phyloP scores from a whole-genome alignment of 2,329 filamentous ascomycete genomes.

The Pseudopithomyces maydicus region DNA sequence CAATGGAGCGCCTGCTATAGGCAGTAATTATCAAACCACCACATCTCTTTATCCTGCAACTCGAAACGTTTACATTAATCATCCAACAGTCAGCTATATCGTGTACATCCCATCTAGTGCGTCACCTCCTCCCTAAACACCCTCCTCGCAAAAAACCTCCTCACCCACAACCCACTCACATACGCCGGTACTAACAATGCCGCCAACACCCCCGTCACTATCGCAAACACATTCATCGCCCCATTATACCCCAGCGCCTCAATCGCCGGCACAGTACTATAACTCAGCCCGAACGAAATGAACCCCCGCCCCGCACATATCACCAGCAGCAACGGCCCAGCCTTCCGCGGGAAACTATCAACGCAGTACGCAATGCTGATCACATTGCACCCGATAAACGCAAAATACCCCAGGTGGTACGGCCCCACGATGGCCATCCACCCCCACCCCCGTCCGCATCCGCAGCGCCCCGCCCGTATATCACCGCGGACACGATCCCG shows the following conservation, averaged over 20 bases:
- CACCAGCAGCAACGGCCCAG: slow-evolving; percentile 51
- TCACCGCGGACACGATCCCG: slow-evolving; percentile 24
- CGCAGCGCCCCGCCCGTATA: slow-evolving; percentile 30
- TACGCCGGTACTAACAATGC: no score
- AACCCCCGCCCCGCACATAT: slow-evolving; percentile 54
- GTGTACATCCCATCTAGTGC: no score
- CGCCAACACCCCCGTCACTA: no score
- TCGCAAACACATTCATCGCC: no score
- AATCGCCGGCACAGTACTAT: slow-evolving; percentile 44
- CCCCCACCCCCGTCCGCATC: slow-evolving; percentile 42
- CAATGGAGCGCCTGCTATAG: no score
- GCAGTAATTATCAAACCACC: no score
- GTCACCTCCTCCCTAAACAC: no score
- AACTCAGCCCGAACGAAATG: slow-evolving; percentile 51
- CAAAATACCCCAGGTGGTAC: slow-evolving; percentile 41
- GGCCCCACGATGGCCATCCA: slow-evolving; percentile 43
- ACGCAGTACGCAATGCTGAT: slow-evolving; percentile 52
- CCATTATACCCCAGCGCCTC: slow-evolving; percentile 38
- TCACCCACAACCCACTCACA: no score
- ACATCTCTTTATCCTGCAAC: no score
- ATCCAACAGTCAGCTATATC: no score
- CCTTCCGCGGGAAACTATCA: slow-evolving; percentile 51
- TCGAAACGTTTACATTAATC: no score
- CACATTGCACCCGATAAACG: slow-evolving; percentile 51
- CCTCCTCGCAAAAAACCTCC: no score